phyloP scores from a whole-genome alignment of 2,329 filamentous ascomycete species.

The Fusarium oxysporum region DNA sequence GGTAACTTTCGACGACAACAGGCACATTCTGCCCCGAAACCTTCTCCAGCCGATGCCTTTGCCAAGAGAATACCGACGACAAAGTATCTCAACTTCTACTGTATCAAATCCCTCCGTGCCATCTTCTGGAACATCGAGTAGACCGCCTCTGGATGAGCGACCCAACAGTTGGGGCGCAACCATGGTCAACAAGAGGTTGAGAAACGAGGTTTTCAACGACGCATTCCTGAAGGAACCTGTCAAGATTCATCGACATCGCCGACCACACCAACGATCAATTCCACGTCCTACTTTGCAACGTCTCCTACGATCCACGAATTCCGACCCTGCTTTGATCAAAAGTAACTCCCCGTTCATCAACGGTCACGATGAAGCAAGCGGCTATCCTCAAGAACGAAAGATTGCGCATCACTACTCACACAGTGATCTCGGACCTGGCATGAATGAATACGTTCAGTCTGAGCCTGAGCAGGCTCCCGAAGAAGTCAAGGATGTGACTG shows the following conservation, averaged over 20 bases:
- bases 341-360: slow-evolving; percentile 30
- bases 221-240: slow-evolving; percentile 89
- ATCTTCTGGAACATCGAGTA: slow-evolving; percentile 14
- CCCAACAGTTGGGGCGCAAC: slow-evolving; percentile 88
- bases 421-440: slow-evolving; percentile 50
- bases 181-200: slow-evolving; percentile 86
- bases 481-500: slow-evolving; percentile 67
- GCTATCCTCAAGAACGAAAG: slow-evolving; percentile 17
- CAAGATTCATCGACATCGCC: slow-evolving; percentile 80
- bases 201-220: slow-evolving; percentile 92
- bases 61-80: slow-evolving; percentile 48
- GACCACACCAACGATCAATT: slow-evolving; percentile 75
- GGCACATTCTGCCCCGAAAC: slow-evolving; percentile 89
- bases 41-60: slow-evolving; percentile 73
- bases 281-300: slow-evolving; percentile 64
- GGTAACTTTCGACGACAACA: slow-evolving; percentile 93
- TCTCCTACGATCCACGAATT: slow-evolving; percentile 58
- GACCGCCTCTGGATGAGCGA: slow-evolving; percentile 63
- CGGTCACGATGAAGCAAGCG: background rate
- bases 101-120: slow-evolving; percentile 20
- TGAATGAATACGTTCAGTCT: slow-evolving; percentile 42
- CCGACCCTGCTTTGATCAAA: slow-evolving; percentile 55
- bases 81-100: slow-evolving; percentile 50
- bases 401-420: slow-evolving; percentile 44
- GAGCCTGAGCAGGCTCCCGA: slow-evolving; percentile 51